These are phyloP conservation scores for Solanum chacoense DNA, from an alignment of 305 asterid species.

Conservation along the genomic window DNA sequence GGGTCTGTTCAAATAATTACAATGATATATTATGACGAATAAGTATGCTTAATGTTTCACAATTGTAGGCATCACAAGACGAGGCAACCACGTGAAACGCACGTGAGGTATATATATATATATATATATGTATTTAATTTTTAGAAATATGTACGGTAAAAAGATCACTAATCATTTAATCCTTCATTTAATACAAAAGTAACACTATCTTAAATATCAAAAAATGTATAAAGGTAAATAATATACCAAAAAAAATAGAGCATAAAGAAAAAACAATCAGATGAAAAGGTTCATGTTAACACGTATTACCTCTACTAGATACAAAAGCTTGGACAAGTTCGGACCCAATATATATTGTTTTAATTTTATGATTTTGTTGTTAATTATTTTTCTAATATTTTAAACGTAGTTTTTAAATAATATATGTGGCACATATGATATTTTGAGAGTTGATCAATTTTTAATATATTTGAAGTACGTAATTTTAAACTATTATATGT, in stretches of 20 bases:
- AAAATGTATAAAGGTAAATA: neutral
- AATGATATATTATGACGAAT: neutral
- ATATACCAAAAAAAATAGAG: neutral
- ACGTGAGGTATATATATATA: neutral
- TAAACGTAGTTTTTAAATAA: neutral
- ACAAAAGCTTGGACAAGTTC: too few species aligned
- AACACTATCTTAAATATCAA: neutral
- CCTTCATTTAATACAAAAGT: neutral
- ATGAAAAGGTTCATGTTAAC: neutral
- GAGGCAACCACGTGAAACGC: neutral
- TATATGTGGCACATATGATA: neutral
- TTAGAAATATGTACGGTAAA: neutral
- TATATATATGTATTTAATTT: too few species aligned
- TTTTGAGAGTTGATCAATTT: neutral
- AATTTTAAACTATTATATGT: neutral
- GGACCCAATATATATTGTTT: too few species aligned
- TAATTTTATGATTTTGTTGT: neutral
- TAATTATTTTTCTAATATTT: too few species aligned
- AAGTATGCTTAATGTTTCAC: neutral
- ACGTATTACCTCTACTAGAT: neutral
- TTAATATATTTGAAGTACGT: too few species aligned
- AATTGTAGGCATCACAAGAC: neutral
- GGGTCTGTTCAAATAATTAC: neutral
- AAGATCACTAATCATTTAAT: neutral
- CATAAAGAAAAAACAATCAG: neutral